Conservation (phyloP, 2,329 filamentous ascomycete genomes). For the Epichloe sp. region DNA sequence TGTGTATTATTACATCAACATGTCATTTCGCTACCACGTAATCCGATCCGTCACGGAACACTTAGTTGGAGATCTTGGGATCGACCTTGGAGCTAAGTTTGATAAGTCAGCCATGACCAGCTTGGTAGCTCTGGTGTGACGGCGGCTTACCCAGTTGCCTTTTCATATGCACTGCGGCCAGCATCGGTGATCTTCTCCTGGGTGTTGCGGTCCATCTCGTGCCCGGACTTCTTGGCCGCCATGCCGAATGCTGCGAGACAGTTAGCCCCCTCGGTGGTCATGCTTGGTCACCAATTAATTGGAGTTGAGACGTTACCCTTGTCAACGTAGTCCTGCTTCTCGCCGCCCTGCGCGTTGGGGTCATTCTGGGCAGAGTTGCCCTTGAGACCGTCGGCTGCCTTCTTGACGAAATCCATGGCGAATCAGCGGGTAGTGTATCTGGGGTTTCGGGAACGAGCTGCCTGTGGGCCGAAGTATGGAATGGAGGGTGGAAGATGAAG, state of each 20-base stretch:
- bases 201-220: constrained; percentile 19
- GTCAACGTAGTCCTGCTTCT: constrained; percentile 24
- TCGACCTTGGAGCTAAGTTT: constrained; percentile 14
- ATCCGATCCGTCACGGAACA: background rate
- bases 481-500: too few relatives aligned
- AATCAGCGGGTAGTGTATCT: background rate
- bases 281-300: too few relatives aligned
- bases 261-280: background rate
- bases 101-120: background rate
- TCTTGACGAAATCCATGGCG: constrained; percentile 27
- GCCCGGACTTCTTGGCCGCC: constrained; percentile 21
- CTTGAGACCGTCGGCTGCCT: constrained; percentile 14
- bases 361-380: constrained; percentile 8
- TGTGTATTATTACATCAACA: too few relatives aligned
- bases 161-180: constrained; percentile 22
- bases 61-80: constrained; percentile 24
- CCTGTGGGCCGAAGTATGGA: too few relatives aligned
- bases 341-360: constrained; percentile 5
- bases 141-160: constrained; percentile 21
- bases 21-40: too few relatives aligned
- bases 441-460: background rate
- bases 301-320: constrained; percentile 18
- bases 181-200: constrained; percentile 27
- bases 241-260: constrained; percentile 15
- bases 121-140: background rate